Conservation (phyloP, 2,329 filamentous ascomycete species). For the Colletotrichum musae region DNA sequence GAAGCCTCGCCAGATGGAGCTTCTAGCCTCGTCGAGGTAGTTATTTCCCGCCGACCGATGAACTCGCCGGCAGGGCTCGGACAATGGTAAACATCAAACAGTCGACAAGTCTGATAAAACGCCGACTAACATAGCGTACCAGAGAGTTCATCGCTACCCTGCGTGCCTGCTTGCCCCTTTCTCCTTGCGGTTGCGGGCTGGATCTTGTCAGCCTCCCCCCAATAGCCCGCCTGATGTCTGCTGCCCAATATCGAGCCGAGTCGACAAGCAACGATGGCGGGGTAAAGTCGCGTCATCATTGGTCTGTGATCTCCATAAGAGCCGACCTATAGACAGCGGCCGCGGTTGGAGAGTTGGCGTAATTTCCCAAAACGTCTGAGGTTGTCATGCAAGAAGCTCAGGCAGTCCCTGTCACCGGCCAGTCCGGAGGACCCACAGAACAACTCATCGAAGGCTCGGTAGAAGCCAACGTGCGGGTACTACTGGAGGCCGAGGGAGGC, state of each 20-base stretch:
- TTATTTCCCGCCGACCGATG: conserved; percentile 27
- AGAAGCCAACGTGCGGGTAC: conserved; percentile 38
- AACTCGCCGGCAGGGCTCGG: conserved; percentile 6
- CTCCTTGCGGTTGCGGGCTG: conserved; percentile 31
- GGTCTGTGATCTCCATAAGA: conserved; percentile 53
- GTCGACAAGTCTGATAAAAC: conserved; percentile 40
- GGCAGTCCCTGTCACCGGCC: conserved; percentile 47
- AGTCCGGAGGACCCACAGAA: conserved; percentile 56
- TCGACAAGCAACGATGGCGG: conserved; percentile 39
- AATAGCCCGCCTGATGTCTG: conserved; percentile 24
- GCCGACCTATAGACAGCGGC: conserved; percentile 53
- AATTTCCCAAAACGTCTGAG: conserved; percentile 61
- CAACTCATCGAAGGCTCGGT: conserved; percentile 56
- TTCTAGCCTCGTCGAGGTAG: conserved; percentile 15
- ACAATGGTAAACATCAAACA: conserved; percentile 45
- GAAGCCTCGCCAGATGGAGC: conserved; percentile 6
- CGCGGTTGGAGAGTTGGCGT: conserved; percentile 54
- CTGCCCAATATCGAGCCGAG: conserved; percentile 33
- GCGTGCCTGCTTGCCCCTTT: conserved; percentile 6
- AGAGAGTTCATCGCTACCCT: conserved; percentile 37
- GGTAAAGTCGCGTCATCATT: conserved; percentile 50
- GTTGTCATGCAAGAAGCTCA: conserved; percentile 58
- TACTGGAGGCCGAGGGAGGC: conserved; percentile 28
- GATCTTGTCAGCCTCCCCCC: conserved; percentile 40
- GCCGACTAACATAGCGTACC: conserved; percentile 31